A percentile compares a stretch with the other conserved stretches of the same genome.
These are phyloP conservation scores for Medicago lupulina DNA, from an alignment of 306 rosid species.

Conservation along the genomic window DNA sequence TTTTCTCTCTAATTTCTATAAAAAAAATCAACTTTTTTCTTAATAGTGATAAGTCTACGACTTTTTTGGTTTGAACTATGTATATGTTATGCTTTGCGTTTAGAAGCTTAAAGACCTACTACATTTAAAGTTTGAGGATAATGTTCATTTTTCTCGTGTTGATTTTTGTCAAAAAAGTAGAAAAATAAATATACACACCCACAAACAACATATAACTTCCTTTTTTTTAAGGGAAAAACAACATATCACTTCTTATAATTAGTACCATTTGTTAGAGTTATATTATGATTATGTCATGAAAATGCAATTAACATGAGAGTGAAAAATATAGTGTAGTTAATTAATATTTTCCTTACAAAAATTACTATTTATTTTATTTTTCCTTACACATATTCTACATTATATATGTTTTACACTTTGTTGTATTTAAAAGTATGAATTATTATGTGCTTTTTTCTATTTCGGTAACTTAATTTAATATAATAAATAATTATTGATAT, in stretches of 20 bases:
- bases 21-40: not conserved
- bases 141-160: too few species aligned
- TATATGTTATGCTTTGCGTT: not conserved
- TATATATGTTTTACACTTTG: not conserved
- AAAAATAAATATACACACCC: too few species aligned
- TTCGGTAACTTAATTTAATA: too few species aligned
- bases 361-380: not conserved
- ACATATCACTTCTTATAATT: not conserved
- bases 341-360: not conserved
- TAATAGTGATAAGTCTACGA: not conserved
- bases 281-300: too few species aligned
- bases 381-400: not conserved
- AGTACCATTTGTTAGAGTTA: not conserved
- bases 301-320: not conserved
- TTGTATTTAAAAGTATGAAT: too few species aligned
- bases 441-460: too few species aligned
- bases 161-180: too few species aligned
- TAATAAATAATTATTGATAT: too few species aligned
- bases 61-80: not conserved
- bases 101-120: not conserved
- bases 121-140: not conserved
- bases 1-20: not conserved
- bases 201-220: not conserved
- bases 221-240: too few species aligned
- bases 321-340: too few species aligned